Evolutionary conservation across 768 basidiomycete genomes (phyloP), one percentile per base, ranked within the genome.

Genomic region (Hydnum rufescens): DNA sequence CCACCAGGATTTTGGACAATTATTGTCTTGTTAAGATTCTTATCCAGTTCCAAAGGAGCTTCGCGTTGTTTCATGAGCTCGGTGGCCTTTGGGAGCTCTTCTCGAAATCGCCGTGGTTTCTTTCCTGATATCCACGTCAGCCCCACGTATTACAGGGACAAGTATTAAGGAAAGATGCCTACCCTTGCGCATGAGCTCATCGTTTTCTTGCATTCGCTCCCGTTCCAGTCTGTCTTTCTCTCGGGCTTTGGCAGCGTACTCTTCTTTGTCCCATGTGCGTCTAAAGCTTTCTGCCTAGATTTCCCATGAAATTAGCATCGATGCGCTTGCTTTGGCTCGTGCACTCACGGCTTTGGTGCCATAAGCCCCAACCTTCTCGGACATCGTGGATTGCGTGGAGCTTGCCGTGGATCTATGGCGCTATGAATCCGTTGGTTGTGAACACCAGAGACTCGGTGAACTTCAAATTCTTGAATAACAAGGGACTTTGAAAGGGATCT

Each of bases 181-280:
- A 82, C 89, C 89, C 72, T 89, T 77, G 68, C 82, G 82, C 71
- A 82, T 64, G 22, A 80, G 74, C 58, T 82, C 80, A 55, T 88
- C 86, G 58, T 86, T 88, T 63, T 85, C 80, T 63, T 82, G 71
- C 77, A 88, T 87, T 18, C 82, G 72, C 57, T 86, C 80, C 55
- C 75, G 71, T 61, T 86, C 83, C 56, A 87, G 84, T 30, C 72
- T 65, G 59, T 90, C 87, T 61, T 78, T 82, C 61, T 79, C 77
- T 63, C 77, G 78, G 5, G 90, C 92, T 53, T 74, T 74, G 62
- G 88, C 84, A 13, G 64, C 75, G 67, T 81, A 87, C 63, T 85
- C 86, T 62, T 90, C 80, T 67, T 89, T 88, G 70, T 95, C 84
- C 90, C 92, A 97, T 71, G 80, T 87, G 67, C 81, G 82, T 47